Conservation (phyloP, 192 early-diverging fungal species). For the Coemansia asiatica region DNA sequence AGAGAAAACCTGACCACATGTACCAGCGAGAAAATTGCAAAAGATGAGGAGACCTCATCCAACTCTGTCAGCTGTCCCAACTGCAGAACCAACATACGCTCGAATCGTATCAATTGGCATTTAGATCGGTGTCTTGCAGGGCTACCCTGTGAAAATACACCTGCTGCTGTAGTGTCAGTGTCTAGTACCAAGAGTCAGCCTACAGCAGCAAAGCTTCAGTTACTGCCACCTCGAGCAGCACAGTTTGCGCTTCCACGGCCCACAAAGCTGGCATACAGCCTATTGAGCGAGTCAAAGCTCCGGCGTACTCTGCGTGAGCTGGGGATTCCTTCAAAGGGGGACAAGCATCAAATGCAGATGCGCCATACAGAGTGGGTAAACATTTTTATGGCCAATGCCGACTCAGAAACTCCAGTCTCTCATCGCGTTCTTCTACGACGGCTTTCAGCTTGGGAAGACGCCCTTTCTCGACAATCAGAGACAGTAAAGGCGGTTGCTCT, state of each 20-base stretch:
- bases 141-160: slow-evolving; percentile 5
- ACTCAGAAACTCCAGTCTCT: slow-evolving; percentile 36
- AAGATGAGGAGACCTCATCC: too few relatives aligned
- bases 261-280: slow-evolving; percentile 54
- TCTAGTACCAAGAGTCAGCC: not conserved
- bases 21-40: not conserved
- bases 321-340: slow-evolving; percentile 50
- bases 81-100: slow-evolving; percentile 31
- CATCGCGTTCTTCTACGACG: slow-evolving; percentile 31
- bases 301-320: slow-evolving; percentile 49
- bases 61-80: slow-evolving; percentile 39
- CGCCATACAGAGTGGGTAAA: slow-evolving; percentile 55
- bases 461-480: slow-evolving; percentile 18
- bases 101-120: slow-evolving; percentile 48
- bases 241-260: slow-evolving; percentile 36
- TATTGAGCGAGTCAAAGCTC: slow-evolving; percentile 51
- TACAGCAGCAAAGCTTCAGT: slow-evolving; percentile 6
- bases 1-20: not conserved
- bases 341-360: slow-evolving; percentile 49
- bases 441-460: slow-evolving; percentile 38
- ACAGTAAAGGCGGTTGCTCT: not conserved
- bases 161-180: not conserved
- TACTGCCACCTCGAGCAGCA: slow-evolving; percentile 2
- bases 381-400: slow-evolving; percentile 56
- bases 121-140: slow-evolving; percentile 47